A percentile compares a stretch with the other conserved stretches of the same genome.
Conservation (phyloP, 257 asterid species). For the Cruciata laevipes region DNA sequence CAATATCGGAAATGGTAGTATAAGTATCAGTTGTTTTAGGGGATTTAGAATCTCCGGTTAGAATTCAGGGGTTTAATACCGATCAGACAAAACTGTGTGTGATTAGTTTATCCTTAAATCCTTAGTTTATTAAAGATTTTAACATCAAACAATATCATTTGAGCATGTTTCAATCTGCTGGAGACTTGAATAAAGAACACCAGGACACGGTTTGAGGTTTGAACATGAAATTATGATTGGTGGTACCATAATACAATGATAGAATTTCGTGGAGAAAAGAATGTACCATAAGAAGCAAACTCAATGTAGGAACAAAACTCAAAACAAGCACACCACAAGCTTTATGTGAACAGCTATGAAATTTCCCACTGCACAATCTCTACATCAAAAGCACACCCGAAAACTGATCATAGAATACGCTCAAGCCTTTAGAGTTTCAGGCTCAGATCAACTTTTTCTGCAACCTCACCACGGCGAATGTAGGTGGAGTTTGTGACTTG, state of each 20-base stretch:
- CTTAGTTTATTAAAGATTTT: too few relatives aligned
- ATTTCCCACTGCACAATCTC: slow-evolving; percentile 10
- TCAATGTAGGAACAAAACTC: neutral
- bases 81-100: too few relatives aligned
- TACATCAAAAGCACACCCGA: neutral
- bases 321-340: neutral
- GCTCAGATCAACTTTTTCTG: slow-evolving; percentile 61
- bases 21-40: too few relatives aligned
- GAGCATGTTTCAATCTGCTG: too few relatives aligned
- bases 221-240: neutral
- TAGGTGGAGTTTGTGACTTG: slow-evolving; percentile 19
- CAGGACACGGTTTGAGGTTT: neutral
- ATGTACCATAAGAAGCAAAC: neutral
- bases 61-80: too few relatives aligned
- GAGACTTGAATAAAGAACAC: neutral
- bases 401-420: neutral
- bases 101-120: too few relatives aligned
- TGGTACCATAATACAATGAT: neutral
- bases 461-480: slow-evolving; percentile 29
- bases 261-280: neutral
- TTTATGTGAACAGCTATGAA: neutral
- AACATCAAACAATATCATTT: too few relatives aligned
- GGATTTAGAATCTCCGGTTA: too few relatives aligned
- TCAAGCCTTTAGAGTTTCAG: slow-evolving; percentile 40
- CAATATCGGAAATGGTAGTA: too few relatives aligned